Evolutionary conservation across 2,329 filamentous ascomycete species (phyloP), one percentile per base, ranked within the genome.

Genomic region (Teratosphaeria pseudoeucalypti): DNA sequence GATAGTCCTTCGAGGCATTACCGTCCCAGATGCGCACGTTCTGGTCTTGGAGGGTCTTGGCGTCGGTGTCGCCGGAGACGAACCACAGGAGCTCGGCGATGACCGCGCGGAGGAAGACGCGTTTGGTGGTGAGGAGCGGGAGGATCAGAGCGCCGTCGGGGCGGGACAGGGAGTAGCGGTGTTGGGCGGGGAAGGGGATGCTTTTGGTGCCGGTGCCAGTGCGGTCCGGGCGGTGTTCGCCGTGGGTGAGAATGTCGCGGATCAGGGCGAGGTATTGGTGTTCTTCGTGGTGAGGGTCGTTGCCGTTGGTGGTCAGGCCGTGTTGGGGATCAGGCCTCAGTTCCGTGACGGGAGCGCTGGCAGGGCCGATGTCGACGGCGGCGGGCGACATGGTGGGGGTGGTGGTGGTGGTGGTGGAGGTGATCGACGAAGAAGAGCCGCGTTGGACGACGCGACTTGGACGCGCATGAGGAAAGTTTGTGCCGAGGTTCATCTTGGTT

Each of bases 21-120:
- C 92, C 92, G 72, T 99, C 94, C 94, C 94, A 99, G 73, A 99
- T 99, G 76, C 95, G 95, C 69, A 99, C 86, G 34, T 91, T 90
- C 1, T 86, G 85, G 12, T 86, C 85, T 61, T 84, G 86, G 2
- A 99, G 85, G 0, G 90, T 79, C 3, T 84, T 76, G 1, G 90
- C 92, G 0, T 89, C 90, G 2, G 94, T 99, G 69, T 79, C 84
- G 69, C 90, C 94, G 53, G 85, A 83, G 66, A 99, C 82, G 76
- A 99, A 99, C 94, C 94, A 99, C 62, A 99, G 86, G 0, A 99
- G 86, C 75, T 99, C 94, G 65, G 86, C 89, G 63, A 97, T 81
- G 56, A 99, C 88, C 68, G 92, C 92, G 62, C 89, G 88, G 34
- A 89, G 83, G 76, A 96, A 97, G 68, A 99, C 94, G 66, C 94